Conservation (phyloP, 371 early-diverging fungal species). For the Rhizopus microsporus region DNA sequence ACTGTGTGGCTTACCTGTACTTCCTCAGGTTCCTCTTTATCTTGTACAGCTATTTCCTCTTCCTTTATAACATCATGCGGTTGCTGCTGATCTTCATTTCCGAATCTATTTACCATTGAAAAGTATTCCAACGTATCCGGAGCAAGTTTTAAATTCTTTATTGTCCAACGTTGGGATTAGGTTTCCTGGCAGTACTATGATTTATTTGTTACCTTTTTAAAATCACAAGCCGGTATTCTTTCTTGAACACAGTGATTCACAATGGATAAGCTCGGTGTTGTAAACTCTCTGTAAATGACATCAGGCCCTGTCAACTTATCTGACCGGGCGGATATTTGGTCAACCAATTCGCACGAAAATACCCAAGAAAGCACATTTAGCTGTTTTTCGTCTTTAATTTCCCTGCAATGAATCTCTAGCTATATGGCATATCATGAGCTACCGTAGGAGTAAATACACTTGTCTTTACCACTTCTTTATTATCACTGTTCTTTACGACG, state of each 20-base stretch:
- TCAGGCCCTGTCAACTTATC: conserved; percentile 11
- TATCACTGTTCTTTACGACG: background rate
- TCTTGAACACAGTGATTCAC: conserved; percentile 10
- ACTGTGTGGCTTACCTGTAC: no score
- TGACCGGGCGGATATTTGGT: conserved; percentile 1
- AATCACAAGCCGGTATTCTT: background rate
- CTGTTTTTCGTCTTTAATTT: background rate
- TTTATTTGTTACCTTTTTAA: no score
- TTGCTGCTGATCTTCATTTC: no score
- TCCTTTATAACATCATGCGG: no score
- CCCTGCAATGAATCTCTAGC: background rate
- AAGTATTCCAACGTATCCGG: background rate
- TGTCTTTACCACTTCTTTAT: background rate
- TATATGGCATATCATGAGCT: background rate
- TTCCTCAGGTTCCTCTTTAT: background rate
- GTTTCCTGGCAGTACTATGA: no score
- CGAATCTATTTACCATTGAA: background rate
- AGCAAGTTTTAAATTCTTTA: background rate
- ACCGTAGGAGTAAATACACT: background rate
- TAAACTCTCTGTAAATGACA: conserved; percentile 16
- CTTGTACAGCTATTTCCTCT: background rate
- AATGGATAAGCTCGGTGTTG: conserved; percentile 12
- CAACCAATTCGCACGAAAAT: conserved; percentile 17
- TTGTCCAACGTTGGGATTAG: no score
- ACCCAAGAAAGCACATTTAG: conserved; percentile 11